A percentile compares a stretch with the other conserved stretches of the same genome.
phyloP scores from a whole-genome alignment of 2,329 filamentous ascomycete species.

The Colletotrichum spinosum region DNA sequence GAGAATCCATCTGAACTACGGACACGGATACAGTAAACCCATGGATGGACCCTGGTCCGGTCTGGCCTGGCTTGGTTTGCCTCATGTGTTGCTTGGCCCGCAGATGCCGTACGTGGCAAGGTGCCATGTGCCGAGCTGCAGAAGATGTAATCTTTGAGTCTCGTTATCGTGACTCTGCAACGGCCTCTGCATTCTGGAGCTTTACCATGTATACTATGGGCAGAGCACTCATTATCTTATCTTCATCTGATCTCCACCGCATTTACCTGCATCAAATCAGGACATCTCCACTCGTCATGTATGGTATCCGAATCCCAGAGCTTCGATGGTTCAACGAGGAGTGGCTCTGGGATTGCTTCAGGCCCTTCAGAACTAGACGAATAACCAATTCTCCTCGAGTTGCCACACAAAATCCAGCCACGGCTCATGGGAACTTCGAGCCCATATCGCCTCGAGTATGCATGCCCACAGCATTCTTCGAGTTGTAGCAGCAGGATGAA shows the following conservation, averaged over 20 bases:
- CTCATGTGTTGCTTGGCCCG: constrained; percentile 5
- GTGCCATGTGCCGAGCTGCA: constrained; percentile 9
- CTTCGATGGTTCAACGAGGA: not conserved
- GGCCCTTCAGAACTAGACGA: constrained; percentile 1
- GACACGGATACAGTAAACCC: no score
- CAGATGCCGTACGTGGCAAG: constrained; percentile 20
- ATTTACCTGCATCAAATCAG: no score
- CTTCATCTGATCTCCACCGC: no score
- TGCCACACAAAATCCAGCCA: constrained; percentile 27
- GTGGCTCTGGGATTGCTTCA: no score
- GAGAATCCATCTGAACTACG: constrained; percentile 1
- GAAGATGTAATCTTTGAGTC: not conserved
- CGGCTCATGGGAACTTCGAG: not conserved
- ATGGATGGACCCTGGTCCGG: no score
- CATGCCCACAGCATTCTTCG: constrained; percentile 20
- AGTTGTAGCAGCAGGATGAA: constrained; percentile 31
- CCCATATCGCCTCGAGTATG: constrained; percentile 26
- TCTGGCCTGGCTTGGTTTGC: no score
- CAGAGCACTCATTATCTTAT: no score
- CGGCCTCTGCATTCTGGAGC: no score
- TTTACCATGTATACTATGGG: no score
- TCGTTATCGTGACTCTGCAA: not conserved
- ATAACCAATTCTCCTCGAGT: constrained; percentile 29
- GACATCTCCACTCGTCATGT: no score
- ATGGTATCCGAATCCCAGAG: no score